Evolutionary conservation across 2,329 filamentous ascomycete genomes (phyloP).

Genomic region (Colletotrichum coccodes): DNA sequence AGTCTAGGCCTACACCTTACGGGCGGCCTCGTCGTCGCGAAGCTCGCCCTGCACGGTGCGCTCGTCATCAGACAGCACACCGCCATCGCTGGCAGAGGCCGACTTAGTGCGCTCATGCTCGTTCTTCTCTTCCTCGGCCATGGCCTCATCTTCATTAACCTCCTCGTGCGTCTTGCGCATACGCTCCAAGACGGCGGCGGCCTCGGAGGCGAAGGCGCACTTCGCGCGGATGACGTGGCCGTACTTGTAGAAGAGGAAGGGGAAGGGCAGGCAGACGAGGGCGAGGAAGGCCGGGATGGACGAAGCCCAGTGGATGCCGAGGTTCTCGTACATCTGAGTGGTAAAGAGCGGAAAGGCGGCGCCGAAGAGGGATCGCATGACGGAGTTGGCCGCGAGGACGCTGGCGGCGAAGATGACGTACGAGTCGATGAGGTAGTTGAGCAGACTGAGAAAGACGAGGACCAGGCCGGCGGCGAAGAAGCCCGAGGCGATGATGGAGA

Average conservation of each 20-base stretch:
- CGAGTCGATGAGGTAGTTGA: constrained; percentile 66
- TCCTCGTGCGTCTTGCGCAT: constrained; percentile 44
- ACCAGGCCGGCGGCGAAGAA: constrained; percentile 52
- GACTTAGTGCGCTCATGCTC: constrained; percentile 14
- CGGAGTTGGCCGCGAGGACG: constrained; percentile 76
- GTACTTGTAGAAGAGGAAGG: constrained; percentile 81
- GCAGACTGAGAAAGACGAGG: constrained; percentile 63
- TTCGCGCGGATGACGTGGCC: constrained; percentile 60
- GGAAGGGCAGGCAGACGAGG: constrained; percentile 77
- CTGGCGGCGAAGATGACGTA: constrained; percentile 78
- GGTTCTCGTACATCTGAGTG: constrained; percentile 62
- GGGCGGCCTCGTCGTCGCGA: constrained; percentile 11
- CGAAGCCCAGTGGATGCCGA: constrained; percentile 81
- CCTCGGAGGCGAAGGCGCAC: constrained; percentile 66
- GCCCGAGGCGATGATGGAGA: constrained; percentile 49
- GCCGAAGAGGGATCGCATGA: constrained; percentile 78
- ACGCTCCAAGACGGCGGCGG: constrained; percentile 66
- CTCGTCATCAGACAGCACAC: constrained; percentile 31
- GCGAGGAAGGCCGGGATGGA: constrained; percentile 80
- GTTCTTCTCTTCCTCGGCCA: constrained; percentile 30
- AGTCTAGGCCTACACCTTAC: not conserved
- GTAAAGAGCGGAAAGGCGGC: constrained; percentile 81
- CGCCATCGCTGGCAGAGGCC: not conserved
- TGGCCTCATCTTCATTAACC: constrained; percentile 29
- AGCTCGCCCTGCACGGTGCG: constrained; percentile 23